Evolutionary conservation across 2,329 filamentous ascomycete species (phyloP), one percentile per base, ranked within the genome.

Genomic region (Aphanocladium album): DNA sequence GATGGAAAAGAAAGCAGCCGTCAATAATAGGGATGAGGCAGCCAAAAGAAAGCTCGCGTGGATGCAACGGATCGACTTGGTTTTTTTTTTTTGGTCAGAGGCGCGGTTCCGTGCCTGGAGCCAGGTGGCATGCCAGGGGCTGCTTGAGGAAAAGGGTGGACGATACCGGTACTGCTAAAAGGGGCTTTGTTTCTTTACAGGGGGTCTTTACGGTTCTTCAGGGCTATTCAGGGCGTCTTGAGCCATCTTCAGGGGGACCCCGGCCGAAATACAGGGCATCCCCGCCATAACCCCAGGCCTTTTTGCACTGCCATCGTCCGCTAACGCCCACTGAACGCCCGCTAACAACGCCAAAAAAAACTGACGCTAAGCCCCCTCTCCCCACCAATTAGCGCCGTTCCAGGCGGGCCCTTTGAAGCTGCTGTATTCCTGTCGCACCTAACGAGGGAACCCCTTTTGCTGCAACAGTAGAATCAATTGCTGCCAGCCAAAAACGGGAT

Each of bases 31-130:
- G 55, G 55, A 57, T 57, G 54, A 57, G 21, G 54, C 45, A 27
- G 45, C 21, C 43, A 57, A 57, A 57, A 50, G 46, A 30, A 57
- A 57, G 55, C 46, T 57, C 55, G 55, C 55, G 55, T 57, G 45
- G 55, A 35, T 8, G n/a, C 4, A 17, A 41, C 33, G 35, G 23
- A 57, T 57, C 21, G 55, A 57, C 21, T 47, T 19, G 45, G 21
- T 25, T 33, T 56, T 55, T 56, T 56, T 35, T 54, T 30, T 30
- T 16, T 35, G 45, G 54, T 46, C 41, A 47, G 21, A 2, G 45
- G 45, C 23, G 30, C n/a, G 55, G 14, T 30, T 9, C 7, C 55
- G 12, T 39, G 21, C 33, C 21, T 23, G 43, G 12, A 21, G 50
- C 23, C 47, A 30, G 25, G 6, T 50, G 2, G 30, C 16, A 5